phyloP scores from a whole-genome alignment of 2,329 filamentous ascomycete genomes.

The Hypoxylon sp. region DNA sequence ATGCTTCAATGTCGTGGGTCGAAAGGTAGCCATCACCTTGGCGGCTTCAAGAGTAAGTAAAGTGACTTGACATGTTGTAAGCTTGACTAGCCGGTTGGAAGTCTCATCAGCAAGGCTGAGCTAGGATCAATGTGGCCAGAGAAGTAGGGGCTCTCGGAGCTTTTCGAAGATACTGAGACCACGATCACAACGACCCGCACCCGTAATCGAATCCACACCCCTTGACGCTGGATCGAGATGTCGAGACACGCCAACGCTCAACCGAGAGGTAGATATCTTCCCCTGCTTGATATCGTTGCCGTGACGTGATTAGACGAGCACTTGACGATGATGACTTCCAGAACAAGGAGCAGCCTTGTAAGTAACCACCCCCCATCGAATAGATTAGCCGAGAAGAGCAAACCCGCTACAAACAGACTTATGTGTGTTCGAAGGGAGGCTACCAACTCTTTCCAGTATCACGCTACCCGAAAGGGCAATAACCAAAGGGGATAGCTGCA shows the following conservation, averaged over 20 bases:
- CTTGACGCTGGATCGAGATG: conserved; percentile 36
- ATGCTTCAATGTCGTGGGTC: conserved; percentile 20
- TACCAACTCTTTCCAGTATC: conserved; percentile 21
- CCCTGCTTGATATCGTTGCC: not conserved
- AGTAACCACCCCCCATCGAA: conserved; percentile 22
- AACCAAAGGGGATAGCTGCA: conserved; percentile 19
- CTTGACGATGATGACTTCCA: conserved; percentile 46
- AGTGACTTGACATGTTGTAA: conserved; percentile 43
- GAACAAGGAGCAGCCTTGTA: conserved; percentile 17
- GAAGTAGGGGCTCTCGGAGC: conserved; percentile 37
- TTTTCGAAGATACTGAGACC: conserved; percentile 49
- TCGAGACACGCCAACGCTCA: conserved; percentile 23
- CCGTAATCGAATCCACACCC: conserved; percentile 51
- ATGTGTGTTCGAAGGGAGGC: conserved; percentile 32
- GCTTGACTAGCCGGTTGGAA: conserved; percentile 45
- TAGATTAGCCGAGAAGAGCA: conserved; percentile 28
- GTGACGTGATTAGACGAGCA: conserved; percentile 31
- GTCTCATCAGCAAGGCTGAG: conserved; percentile 55
- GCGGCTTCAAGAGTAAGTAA: conserved; percentile 43
- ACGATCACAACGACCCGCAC: conserved; percentile 50
- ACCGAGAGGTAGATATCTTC: conserved; percentile 14
- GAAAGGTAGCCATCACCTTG: conserved; percentile 47
- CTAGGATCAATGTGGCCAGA: conserved; percentile 47
- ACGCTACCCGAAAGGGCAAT: conserved; percentile 26
- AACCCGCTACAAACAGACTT: conserved; percentile 14